These are phyloP conservation scores for Talaromyces verruculosus DNA, from an alignment of 2,329 filamentous ascomycete genomes.

Conservation along the genomic window DNA sequence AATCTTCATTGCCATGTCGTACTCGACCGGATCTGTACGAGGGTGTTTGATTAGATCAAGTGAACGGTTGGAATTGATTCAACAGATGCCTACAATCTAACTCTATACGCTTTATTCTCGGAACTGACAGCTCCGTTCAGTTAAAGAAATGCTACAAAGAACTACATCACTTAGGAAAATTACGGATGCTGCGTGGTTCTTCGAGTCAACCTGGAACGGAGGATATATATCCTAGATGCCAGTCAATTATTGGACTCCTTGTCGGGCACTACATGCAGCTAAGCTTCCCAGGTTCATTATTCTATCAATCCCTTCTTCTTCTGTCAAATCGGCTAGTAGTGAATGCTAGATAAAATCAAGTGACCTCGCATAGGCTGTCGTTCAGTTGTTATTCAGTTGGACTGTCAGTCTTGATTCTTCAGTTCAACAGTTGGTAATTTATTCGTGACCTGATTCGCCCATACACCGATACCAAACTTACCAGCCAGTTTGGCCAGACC, in stretches of 20 bases:
- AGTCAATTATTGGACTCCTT: not conserved
- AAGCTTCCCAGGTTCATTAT: not conserved
- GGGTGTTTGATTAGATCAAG: not conserved
- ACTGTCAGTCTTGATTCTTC: not conserved
- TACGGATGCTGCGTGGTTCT: not conserved
- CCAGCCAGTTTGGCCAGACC: not conserved
- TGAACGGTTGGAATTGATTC: not conserved
- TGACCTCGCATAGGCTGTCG: not conserved
- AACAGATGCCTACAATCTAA: not conserved
- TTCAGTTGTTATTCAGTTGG: not conserved
- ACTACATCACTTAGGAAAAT: not conserved
- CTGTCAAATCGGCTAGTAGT: not conserved
- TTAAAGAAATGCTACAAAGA: not conserved
- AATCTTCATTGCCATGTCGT: not conserved
- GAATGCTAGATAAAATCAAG: not conserved
- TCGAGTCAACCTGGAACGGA: not conserved
- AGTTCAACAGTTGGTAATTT: not conserved
- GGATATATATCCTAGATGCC: not conserved
- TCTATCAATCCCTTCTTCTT: not conserved
- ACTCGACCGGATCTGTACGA: slow-evolving; percentile 4
- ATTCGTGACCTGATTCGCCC: not conserved
- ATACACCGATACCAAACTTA: not conserved
- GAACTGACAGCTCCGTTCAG: not conserved
- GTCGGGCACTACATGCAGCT: not conserved
- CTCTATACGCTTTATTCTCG: not conserved